Percentiles rank a stretch among this genome's conserved stretches.
Evolutionary conservation across 1,139 yeast genomes (phyloP).

Genomic region (Debaryomyces sp.): DNA sequence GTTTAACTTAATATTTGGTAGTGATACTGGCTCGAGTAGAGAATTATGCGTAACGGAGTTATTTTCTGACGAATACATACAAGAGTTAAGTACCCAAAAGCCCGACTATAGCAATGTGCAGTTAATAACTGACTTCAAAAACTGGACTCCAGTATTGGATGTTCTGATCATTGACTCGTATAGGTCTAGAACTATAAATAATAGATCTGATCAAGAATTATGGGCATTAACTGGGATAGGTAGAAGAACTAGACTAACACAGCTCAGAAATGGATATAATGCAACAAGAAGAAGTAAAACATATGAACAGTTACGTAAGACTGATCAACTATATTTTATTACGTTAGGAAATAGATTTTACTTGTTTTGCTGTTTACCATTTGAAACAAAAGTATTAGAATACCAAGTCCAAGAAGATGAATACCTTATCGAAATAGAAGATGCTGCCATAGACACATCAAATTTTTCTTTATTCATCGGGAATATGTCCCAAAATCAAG

Average conservation of each 20-base stretch:
- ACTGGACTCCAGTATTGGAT: conserved; percentile 56
- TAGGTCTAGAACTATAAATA: conserved; percentile 18
- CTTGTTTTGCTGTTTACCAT: conserved; percentile 40
- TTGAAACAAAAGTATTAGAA: conserved; percentile 40
- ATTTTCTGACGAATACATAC: conserved; percentile 15
- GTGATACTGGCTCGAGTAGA: conserved; percentile 38
- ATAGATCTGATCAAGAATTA: conserved; percentile 36
- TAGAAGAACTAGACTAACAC: conserved; percentile 39
- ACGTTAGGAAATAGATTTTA: conserved; percentile 20
- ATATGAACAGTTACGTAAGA: conserved; percentile 34
- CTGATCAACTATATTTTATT: conserved; percentile 21
- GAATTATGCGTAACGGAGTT: conserved; percentile 25
- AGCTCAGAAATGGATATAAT: conserved; percentile 40
- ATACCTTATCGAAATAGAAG: conserved; percentile 27
- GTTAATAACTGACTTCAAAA: conserved; percentile 33
- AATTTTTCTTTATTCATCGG: conserved; percentile 17
- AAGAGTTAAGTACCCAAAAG: conserved; percentile 15
- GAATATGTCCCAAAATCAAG: conserved; percentile 7
- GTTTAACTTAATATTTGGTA: conserved; percentile 32
- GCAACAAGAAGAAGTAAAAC: conserved; percentile 30
- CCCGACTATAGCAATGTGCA: conserved; percentile 14
- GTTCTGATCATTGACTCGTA: conserved; percentile 35
- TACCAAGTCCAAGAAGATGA: conserved; percentile 20
- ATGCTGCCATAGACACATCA: conserved; percentile 16
- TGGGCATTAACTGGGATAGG: conserved; percentile 53